Conservation (phyloP, 2,329 filamentous ascomycete genomes). For the Zymoseptoria passerinii region DNA sequence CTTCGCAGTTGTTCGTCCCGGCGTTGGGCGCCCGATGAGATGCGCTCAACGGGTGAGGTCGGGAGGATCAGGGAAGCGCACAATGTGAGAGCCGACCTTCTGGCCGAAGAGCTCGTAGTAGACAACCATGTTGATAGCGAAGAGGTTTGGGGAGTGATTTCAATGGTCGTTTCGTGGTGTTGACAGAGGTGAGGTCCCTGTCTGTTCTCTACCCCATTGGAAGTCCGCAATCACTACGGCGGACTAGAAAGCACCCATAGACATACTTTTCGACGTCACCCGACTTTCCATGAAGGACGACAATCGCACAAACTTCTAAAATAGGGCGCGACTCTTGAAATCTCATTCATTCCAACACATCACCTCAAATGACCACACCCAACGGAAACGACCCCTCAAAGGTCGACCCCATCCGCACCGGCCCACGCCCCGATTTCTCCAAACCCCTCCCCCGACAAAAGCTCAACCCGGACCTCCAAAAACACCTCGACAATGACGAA, state of each 20-base stretch:
- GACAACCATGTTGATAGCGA: slow-evolving; percentile 38
- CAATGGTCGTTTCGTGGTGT: slow-evolving; percentile 1
- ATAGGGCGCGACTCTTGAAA: background rate
- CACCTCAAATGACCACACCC: background rate
- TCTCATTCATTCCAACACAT: background rate
- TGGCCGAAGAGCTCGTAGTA: slow-evolving; percentile 45
- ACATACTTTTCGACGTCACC: background rate
- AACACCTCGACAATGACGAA: slow-evolving; percentile 54
- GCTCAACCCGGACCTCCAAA: slow-evolving; percentile 48
- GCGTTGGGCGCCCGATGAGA: background rate
- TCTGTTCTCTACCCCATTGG: background rate
- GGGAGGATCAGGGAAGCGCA: slow-evolving; percentile 27
- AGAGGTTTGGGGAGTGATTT: slow-evolving; percentile 1
- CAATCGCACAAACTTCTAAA: background rate
- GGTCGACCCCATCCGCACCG: slow-evolving; percentile 32
- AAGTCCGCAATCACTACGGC: too few relatives aligned
- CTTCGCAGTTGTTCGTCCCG: background rate
- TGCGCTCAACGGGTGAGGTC: background rate
- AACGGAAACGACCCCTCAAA: slow-evolving; percentile 5
- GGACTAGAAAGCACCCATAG: too few relatives aligned
- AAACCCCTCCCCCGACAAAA: slow-evolving; percentile 42
- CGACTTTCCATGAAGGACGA: background rate
- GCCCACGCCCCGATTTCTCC: slow-evolving; percentile 41
- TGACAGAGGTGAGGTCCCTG: slow-evolving; percentile 6
- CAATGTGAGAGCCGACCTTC: slow-evolving; percentile 47